These are phyloP conservation scores for Clonostachys sp. DNA, from an alignment of 2,329 filamentous ascomycete species.

Conservation along the genomic window DNA sequence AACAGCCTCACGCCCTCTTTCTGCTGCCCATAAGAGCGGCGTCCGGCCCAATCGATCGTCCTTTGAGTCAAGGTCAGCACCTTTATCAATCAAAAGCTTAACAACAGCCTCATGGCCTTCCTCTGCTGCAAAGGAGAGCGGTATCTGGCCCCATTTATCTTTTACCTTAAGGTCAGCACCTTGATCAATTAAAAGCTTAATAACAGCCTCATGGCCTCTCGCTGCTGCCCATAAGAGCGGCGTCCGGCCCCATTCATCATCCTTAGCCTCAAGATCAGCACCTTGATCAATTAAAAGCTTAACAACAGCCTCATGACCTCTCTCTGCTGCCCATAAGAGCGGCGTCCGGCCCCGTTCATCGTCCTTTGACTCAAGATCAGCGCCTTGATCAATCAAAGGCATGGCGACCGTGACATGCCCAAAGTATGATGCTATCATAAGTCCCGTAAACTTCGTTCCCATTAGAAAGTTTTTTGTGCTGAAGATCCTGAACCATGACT, in stretches of 20 bases:
- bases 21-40: background rate
- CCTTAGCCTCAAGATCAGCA: conserved; percentile 2
- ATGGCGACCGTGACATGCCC: background rate
- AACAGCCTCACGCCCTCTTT: too few species aligned
- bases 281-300: conserved; percentile 5
- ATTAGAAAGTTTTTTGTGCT: background rate
- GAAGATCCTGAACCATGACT: background rate
- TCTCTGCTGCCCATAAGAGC: background rate
- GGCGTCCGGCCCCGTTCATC: background rate
- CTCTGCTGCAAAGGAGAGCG: too few species aligned
- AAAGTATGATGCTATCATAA: conserved; percentile 6
- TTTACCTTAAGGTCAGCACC: conserved; percentile 4
- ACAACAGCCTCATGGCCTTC: too few species aligned
- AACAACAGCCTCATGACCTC: conserved; percentile 6
- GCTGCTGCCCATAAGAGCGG: too few species aligned
- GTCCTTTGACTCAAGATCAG: background rate
- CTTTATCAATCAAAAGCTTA: background rate
- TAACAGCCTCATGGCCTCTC: background rate
- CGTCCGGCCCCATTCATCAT: background rate
- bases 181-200: background rate
- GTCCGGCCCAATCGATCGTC: background rate
- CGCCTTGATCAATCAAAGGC: background rate
- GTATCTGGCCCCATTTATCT: too few species aligned
- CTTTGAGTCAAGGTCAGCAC: background rate
- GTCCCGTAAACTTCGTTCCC: background rate